Evolutionary conservation across 2,329 filamentous ascomycete genomes (phyloP).

Genomic region (Ramularia endophylla): DNA sequence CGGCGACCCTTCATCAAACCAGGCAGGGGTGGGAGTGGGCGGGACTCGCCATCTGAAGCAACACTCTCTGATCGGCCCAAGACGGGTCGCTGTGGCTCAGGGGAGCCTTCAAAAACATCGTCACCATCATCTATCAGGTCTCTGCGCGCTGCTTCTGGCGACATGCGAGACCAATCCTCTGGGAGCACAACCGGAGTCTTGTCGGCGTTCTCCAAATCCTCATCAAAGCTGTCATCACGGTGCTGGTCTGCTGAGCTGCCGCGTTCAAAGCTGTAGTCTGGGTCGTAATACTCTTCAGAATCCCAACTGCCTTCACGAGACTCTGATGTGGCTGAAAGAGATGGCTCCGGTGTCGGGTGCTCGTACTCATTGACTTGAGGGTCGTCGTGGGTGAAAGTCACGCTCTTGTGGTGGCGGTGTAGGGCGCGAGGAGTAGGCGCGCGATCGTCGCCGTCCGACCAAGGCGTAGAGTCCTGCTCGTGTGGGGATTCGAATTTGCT

Average conservation of each 20-base stretch:
- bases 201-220: conserved; percentile 87
- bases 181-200: conserved; percentile 98
- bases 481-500: conserved; percentile 53
- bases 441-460: conserved; percentile 59
- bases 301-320: conserved; percentile 93
- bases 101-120: conserved; percentile 58
- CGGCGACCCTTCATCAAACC: conserved; percentile 50
- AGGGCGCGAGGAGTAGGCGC: conserved; percentile 60
- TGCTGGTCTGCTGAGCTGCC: conserved; percentile 50
- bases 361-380: conserved; percentile 98
- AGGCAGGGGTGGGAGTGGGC: conserved; percentile 82
- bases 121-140: conserved; percentile 52
- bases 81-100: conserved; percentile 47
- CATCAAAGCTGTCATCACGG: conserved; percentile 77
- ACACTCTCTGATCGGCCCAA: conserved; percentile 65
- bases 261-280: conserved; percentile 57
- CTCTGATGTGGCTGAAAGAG: conserved; percentile 71
- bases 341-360: conserved; percentile 95
- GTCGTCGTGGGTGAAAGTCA: conserved; percentile 88
- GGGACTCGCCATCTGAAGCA: conserved; percentile 71
- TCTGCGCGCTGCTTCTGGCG: conserved; percentile 54
- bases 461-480: conserved; percentile 34
- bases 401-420: conserved; percentile 87
- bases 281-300: conserved; percentile 65
- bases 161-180: conserved; percentile 87